Evolutionary conservation across 192 early-diverging fungal genomes (phyloP).

Genomic region (Entomortierella lignicola): DNA sequence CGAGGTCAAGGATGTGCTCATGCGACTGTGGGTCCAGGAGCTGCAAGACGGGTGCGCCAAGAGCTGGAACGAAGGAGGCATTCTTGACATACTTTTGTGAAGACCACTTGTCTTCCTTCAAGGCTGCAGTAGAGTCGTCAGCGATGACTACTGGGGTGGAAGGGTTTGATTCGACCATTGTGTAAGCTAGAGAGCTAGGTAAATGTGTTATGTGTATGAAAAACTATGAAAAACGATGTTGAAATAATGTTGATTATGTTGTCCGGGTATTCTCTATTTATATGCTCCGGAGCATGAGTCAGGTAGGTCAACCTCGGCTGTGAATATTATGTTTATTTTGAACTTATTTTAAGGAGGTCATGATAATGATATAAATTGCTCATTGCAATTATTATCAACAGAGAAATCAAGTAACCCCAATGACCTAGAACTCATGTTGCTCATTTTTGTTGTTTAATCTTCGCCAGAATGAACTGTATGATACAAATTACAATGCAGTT

Average conservation of each 20-base stretch:
- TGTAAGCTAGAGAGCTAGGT: too few species aligned
- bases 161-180: background rate
- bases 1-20: conserved; percentile 75
- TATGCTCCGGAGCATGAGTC: conserved; percentile 16
- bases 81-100: conserved; percentile 62
- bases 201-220: too few species aligned
- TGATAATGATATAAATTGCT: too few species aligned
- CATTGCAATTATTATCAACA: too few species aligned
- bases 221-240: too few species aligned
- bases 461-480: too few species aligned
- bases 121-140: background rate
- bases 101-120: conserved; percentile 59
- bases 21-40: conserved; percentile 61
- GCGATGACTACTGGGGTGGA: background rate
- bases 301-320: conserved; percentile 5
- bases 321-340: background rate
- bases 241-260: too few species aligned
- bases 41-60: conserved; percentile 60
- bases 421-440: too few species aligned
- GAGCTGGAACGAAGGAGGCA: conserved; percentile 67
- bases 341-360: too few species aligned
- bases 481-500: too few species aligned
- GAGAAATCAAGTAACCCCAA: too few species aligned
- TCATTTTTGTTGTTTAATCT: too few species aligned
- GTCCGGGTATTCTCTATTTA: conserved; percentile 13